Evolutionary conservation across 106 monocot genomes (phyloP), one percentile per base, ranked within the genome.

Genomic region (Xerophyta viscosa): DNA sequence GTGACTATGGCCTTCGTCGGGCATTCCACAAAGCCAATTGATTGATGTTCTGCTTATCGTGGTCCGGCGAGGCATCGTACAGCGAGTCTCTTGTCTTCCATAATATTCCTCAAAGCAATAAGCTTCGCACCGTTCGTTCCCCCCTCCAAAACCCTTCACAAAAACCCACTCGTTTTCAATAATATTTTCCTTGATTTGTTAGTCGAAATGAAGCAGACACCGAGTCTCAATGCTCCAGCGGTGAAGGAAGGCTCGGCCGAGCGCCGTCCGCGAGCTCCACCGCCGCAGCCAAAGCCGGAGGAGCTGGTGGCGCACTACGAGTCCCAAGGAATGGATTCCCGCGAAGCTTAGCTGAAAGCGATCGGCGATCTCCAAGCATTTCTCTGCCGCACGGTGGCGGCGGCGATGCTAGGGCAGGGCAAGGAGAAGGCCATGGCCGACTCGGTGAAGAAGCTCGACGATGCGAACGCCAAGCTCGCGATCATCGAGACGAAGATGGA

Each of bases 251-350:
- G 6, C 39, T 39, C 6, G 39, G 6, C 3, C 39, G 15, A 33
- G 33, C 54, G 30, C 54, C 20, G 22, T 21, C 33, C 17, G 4
- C n/a, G 31, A 33, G 8, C 19, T 2, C 54, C 54, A 12, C 24
- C 27, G 15, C 20, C 49, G 47, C 78, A 66, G 2, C 91, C 91
- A 12, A 76, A 44, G 37, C 75, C 91, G 31, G 91, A 86, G 50
- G 91, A 92, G 54, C 29, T 92, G 28, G 66, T 92, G 24, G 63
- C 86, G 20, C 82, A 81, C 76, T 92, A 92, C 86, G 86, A 92
- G 61, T 71, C 82, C 23, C 75, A 86, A 55, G 86, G 91, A 0
- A 55, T 92, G 15, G 81, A 79, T 22, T 18, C 63, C 13, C 69
- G 39, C 22, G 75, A 68, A 27, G 82, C 91, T 9, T 73, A 78